Base-by-base conservation (phyloP, 2,329 filamentous ascomycete genomes). In the Nemania sp. region DNA sequence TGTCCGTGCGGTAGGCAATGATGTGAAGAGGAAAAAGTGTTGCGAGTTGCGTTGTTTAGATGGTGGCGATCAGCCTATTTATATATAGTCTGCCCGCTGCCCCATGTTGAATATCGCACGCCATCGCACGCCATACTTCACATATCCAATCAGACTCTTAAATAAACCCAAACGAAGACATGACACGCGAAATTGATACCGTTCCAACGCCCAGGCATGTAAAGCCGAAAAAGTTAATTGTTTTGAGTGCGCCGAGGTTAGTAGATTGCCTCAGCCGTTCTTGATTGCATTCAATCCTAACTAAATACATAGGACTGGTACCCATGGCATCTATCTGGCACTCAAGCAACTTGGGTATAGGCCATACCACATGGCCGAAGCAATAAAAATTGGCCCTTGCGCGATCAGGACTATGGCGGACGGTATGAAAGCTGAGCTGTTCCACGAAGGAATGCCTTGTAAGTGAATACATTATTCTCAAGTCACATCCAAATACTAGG, bases 171-270 rank as follows among this genome's bases (percentile, higher is more conserved):
- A 11, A 52, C 49, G 22, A 24, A 56, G 64, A 53, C 4, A 81
- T 81, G 80, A 70, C 78, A 64, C 78, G 79, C 64, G 64, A 71
- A 22, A 78, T 82, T 43, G 80, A 81, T 55, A 70, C 64, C 32
- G 38, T 81, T n/a, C 78, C 79, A 8, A 70, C 71, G 10, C 80
- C 79, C 11, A 66, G 73, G 22, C 69, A 74, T 47, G 74, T 77
- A 5, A 64, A 73, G 57, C 75, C 76, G 24, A 79, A 78, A 71
- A 80, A 79, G 65, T 63, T 81, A 10, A 75, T 82, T 51, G 76
- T 81, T 20, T 71, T 80, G 29, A 81, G 79, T 53, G 76, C 77
- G n/a, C 76, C 78, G n/a, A 77, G 80, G 79, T 80, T 67, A 62
- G 76, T 51, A 10, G 20, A 8, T 8, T 6, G 29, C 20, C 22